phyloP scores from a whole-genome alignment of 495 filamentous ascomycete species.

The Clavariopsis aquatica region DNA sequence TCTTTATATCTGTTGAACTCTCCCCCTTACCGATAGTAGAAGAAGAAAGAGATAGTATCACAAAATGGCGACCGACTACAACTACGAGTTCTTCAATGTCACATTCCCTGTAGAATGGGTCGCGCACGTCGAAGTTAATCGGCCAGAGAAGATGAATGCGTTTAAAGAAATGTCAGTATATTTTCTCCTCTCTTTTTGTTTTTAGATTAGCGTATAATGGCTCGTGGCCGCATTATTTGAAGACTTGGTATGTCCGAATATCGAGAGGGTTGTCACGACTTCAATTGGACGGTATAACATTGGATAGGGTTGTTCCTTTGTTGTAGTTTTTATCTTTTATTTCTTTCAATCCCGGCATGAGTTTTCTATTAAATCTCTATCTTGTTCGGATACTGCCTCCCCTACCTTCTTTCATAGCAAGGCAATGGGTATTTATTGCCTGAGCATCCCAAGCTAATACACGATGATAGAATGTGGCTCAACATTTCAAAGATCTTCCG shows the following conservation, averaged over 20 bases:
- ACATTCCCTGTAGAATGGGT: slow-evolving; percentile 71
- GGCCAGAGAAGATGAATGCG: slow-evolving; percentile 85
- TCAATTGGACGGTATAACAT: neutral
- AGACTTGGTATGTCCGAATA: no score
- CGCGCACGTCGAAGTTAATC: slow-evolving; percentile 91
- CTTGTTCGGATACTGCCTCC: no score
- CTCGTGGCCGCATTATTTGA: no score
- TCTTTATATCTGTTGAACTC: neutral
- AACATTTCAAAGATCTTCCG: slow-evolving; percentile 74
- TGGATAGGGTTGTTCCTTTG: neutral
- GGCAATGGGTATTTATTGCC: no score
- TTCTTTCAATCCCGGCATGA: no score
- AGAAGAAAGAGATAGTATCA: neutral
- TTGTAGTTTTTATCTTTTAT: no score
- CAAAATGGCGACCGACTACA: slow-evolving; percentile 28
- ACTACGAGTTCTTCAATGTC: slow-evolving; percentile 70
- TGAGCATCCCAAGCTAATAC: neutral
- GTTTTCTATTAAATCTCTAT: no score
- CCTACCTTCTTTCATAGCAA: no score
- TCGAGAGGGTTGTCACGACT: no score
- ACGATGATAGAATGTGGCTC: slow-evolving; percentile 74
- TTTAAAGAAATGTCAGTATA: slow-evolving; percentile 68
- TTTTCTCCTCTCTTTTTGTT: no score
- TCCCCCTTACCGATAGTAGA: no score
- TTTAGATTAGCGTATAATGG: no score